Evolutionary conservation across 2,329 filamentous ascomycete genomes (phyloP).

Genomic region (Penicillium glabrum): DNA sequence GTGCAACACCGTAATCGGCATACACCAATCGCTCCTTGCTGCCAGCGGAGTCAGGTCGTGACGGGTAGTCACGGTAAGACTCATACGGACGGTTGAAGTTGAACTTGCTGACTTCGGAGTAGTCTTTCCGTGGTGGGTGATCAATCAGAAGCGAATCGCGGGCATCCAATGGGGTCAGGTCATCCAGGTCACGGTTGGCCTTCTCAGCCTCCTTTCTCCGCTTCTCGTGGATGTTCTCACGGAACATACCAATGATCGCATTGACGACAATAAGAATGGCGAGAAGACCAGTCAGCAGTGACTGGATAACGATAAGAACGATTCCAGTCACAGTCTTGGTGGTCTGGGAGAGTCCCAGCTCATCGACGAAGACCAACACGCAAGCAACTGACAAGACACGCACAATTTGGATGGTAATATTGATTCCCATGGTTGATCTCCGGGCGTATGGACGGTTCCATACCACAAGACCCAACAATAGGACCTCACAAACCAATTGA

Average conservation of each 20-base stretch:
- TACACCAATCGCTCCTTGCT: slow-evolving; percentile 38
- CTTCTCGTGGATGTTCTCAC: slow-evolving; percentile 86
- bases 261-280: slow-evolving; percentile 89
- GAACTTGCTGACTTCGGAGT: slow-evolving; percentile 41
- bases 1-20: slow-evolving; percentile 27
- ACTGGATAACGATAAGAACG: slow-evolving; percentile 90
- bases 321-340: slow-evolving; percentile 93
- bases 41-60: slow-evolving; percentile 26
- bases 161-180: slow-evolving; percentile 81
- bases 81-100: slow-evolving; percentile 43
- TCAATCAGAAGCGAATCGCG: slow-evolving; percentile 69
- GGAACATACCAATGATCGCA: slow-evolving; percentile 76
- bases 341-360: slow-evolving; percentile 84
- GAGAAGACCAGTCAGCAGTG: slow-evolving; percentile 74
- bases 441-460: slow-evolving; percentile 86
- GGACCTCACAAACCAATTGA: slow-evolving; percentile 75
- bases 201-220: slow-evolving; percentile 87
- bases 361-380: slow-evolving; percentile 89
- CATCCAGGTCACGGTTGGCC: slow-evolving; percentile 72
- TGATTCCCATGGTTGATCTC: slow-evolving; percentile 87
- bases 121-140: slow-evolving; percentile 43
- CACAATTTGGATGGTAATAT: slow-evolving; percentile 85
- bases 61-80: slow-evolving; percentile 37
- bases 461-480: slow-evolving; percentile 76
- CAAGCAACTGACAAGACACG: slow-evolving; percentile 85